A percentile compares a stretch with the other conserved stretches of the same genome.
phyloP scores from a whole-genome alignment of 352 stramenopile genomes.

The Phytophthora tentaculata region DNA sequence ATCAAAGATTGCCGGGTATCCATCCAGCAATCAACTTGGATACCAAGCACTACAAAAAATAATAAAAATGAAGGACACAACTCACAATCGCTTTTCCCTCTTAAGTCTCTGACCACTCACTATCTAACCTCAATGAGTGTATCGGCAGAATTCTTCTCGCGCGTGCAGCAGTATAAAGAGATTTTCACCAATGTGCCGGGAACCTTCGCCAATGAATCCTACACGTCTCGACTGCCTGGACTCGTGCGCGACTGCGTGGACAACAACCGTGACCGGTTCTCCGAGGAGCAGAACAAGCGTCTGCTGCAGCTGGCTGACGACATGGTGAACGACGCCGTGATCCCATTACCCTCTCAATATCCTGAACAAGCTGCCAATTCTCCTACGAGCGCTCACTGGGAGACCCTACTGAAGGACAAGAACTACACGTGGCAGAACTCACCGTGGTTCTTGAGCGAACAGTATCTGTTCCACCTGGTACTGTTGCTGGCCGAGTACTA shows the following conservation, averaged over 20 bases:
- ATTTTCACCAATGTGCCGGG: conserved; percentile 54
- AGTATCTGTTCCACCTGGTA: conserved; percentile 81
- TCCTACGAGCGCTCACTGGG: conserved; percentile 55
- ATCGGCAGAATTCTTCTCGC: conserved; percentile 52
- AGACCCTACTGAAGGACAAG: conserved; percentile 43
- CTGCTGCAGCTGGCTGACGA: conserved; percentile 53
- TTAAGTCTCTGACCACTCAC: neutral
- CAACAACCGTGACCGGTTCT: conserved; percentile 54
- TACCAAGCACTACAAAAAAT: too few relatives aligned
- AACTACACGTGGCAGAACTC: conserved; percentile 73
- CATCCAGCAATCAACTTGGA: neutral
- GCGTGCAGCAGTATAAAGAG: conserved; percentile 44
- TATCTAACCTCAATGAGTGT: conserved; percentile 22
- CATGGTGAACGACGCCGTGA: conserved; percentile 49
- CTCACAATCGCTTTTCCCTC: neutral
- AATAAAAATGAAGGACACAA: neutral
- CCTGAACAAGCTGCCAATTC: conserved; percentile 42
- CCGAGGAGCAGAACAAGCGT: conserved; percentile 34
- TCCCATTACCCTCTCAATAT: conserved; percentile 54
- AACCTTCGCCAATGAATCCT: conserved; percentile 76
- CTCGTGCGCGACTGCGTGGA: conserved; percentile 63
- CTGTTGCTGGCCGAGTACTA: conserved; percentile 71
- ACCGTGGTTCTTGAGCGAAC: conserved; percentile 78
- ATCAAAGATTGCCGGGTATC: too few relatives aligned
- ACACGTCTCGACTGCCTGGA: conserved; percentile 58